Conservation (phyloP, 257 asterid species). For the Cruciata laevipes region DNA sequence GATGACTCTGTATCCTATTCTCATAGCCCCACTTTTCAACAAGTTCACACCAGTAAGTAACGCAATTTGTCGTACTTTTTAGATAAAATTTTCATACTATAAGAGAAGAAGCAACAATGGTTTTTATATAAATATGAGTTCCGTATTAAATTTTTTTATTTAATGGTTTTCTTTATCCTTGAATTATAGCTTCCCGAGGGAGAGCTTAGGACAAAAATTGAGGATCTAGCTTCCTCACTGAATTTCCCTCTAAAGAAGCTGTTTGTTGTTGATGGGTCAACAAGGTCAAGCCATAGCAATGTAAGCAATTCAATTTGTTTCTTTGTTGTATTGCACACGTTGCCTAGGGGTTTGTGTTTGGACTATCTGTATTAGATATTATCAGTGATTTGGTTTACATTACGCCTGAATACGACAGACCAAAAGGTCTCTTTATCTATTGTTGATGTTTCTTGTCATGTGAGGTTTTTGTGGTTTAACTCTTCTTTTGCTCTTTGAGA, state of each 20-base stretch:
- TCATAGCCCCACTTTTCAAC: slow-evolving; percentile 98
- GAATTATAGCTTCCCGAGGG: slow-evolving; percentile 78
- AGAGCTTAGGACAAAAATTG: slow-evolving; percentile 78
- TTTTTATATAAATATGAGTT: not conserved
- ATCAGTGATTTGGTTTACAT: not conserved
- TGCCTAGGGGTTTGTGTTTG: not conserved
- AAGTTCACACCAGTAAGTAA: slow-evolving; percentile 85
- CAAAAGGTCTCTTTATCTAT: not conserved
- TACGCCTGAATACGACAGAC: too few relatives aligned
- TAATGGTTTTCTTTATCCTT: slow-evolving; percentile 11
- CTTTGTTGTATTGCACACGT: slow-evolving; percentile 1
- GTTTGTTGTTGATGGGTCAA: slow-evolving; percentile 97
- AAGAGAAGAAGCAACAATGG: not conserved
- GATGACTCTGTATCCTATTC: slow-evolving; percentile 91
- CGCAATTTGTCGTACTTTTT: not conserved
- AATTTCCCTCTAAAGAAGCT: slow-evolving; percentile 84
- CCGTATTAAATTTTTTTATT: not conserved
- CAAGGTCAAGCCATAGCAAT: slow-evolving; percentile 98
- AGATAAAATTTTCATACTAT: not conserved
- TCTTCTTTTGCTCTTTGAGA: not conserved
- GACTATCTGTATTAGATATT: not conserved
- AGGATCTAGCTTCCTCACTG: slow-evolving; percentile 81
- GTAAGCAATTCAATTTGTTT: slow-evolving; percentile 40
- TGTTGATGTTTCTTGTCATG: too few relatives aligned
- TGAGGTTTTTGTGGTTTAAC: not conserved